phyloP scores from a whole-genome alignment of 768 basidiomycete species.

The Clitopilus passeckerianus region DNA sequence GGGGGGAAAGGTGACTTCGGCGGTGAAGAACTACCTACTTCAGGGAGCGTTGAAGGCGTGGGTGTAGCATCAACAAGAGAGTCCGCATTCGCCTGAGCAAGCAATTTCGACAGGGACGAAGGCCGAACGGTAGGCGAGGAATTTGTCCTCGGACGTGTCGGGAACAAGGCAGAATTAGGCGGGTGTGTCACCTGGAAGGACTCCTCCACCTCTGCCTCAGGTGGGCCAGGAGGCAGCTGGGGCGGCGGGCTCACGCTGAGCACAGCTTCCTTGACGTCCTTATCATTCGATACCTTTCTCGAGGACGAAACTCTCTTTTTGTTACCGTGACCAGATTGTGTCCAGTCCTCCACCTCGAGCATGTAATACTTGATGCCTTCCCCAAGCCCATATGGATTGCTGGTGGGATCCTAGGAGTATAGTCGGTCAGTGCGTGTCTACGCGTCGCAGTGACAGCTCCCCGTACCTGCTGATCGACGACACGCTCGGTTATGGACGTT shows the following conservation, averaged over 20 bases:
- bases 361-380: conserved; percentile 92
- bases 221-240: conserved; percentile 55
- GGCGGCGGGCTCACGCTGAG: conserved; percentile 28
- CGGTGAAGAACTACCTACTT: conserved; percentile 26
- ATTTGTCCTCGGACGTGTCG: conserved; percentile 55
- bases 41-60: conserved; percentile 20
- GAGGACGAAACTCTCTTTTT: conserved; percentile 53
- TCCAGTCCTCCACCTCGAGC: conserved; percentile 94
- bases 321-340: conserved; percentile 56
- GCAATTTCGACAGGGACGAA: conserved; percentile 72
- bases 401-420: conserved; percentile 62
- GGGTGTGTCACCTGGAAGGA: conserved; percentile 61
- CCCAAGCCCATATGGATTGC: conserved; percentile 85
- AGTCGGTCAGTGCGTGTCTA: conserved; percentile 2
- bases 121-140: conserved; percentile 69
- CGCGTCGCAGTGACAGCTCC: conserved; percentile 1
- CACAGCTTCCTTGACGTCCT: conserved; percentile 27
- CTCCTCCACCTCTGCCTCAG: conserved; percentile 69
- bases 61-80: conserved; percentile 12
- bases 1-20: conserved; percentile 28
- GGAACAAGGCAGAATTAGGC: conserved; percentile 66
- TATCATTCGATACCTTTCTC: conserved; percentile 45
- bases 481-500: conserved; percentile 79
- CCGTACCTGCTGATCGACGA: conserved; percentile 72
- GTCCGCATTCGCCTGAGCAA: conserved; percentile 67